Evolutionary conservation across 2,329 filamentous ascomycete genomes (phyloP).

Genomic region (Hypoxylon sp.): DNA sequence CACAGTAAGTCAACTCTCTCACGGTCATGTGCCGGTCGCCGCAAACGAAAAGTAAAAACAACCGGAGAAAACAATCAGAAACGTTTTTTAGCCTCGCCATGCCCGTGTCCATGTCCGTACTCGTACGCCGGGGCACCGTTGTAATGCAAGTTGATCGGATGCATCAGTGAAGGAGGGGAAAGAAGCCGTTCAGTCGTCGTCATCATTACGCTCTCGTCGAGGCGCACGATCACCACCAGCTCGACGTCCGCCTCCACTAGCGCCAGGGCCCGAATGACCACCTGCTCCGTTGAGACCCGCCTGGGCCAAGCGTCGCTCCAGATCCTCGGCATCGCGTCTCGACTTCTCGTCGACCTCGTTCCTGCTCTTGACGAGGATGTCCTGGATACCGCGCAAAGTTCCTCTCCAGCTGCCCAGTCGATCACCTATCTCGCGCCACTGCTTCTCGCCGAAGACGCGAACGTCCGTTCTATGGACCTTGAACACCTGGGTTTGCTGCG

Average conservation of each 20-base stretch:
- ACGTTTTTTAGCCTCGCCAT: too few species aligned
- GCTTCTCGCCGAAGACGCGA: slow-evolving; percentile 96
- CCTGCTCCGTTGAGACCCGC: slow-evolving; percentile 47
- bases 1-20: too few species aligned
- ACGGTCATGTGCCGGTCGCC: too few species aligned
- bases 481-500: slow-evolving; percentile 91
- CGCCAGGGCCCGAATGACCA: slow-evolving; percentile 44
- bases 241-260: slow-evolving; percentile 40
- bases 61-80: not conserved
- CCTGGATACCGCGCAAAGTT: slow-evolving; percentile 79
- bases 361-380: slow-evolving; percentile 83
- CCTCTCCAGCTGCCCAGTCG: slow-evolving; percentile 90
- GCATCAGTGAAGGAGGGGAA: slow-evolving; percentile 26
- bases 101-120: not conserved
- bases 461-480: slow-evolving; percentile 95
- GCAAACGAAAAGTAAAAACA: not conserved
- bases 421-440: slow-evolving; percentile 94
- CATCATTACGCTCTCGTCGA: slow-evolving; percentile 59
- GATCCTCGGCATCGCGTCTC: slow-evolving; percentile 77
- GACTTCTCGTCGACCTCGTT: slow-evolving; percentile 80
- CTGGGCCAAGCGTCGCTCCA: slow-evolving; percentile 70
- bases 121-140: slow-evolving; percentile 27
- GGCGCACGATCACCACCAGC: slow-evolving; percentile 45
- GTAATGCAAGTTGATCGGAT: slow-evolving; percentile 36
- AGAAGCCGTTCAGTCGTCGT: slow-evolving; percentile 58